Base-by-base conservation (phyloP, 73 alveolate species). In the Paramecium octaurelia region DNA sequence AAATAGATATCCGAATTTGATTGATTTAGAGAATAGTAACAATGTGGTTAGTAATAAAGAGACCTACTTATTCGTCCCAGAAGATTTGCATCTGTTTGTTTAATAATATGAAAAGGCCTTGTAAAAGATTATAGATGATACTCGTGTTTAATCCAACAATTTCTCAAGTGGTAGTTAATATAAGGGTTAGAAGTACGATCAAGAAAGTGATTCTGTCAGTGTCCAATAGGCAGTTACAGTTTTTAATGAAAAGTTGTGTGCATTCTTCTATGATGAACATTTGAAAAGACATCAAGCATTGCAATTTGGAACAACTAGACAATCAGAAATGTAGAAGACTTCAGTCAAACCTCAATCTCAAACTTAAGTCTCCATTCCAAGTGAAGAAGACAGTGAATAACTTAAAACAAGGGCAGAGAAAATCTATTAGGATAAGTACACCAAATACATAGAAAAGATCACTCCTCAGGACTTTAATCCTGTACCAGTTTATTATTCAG, bases 361-460 rank as follows among this genome's bases (percentile, higher is more conserved):
- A 24, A 31, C 84, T 1, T 34, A 64, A 31, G 84, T 64, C 6
- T 64, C 84, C 4, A 31, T 64, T 12, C 84, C 84, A 23, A 64
- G 84, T 64, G 84, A 64, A 64, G 84, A 64, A 58, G 84, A 64
- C 31, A 64, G 84, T 64, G 84, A 64, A 27, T 64, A 64, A 64
- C 31, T 64, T 1, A 64, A 64, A 64, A 64, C 84, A 64, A 64
- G 84, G 27, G 84, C 84, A 27, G 84, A 64, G 2, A 64, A 64
- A 27, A 10, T 64, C 5, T 64, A 64, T 64, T 64, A 64, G 9
- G 84, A 64, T 64, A 64, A 34, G 12, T 64, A 64, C 12, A 27
- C 84, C 0, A 21, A 24, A 64, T 64, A 64, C 31, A 64, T 64
- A 2, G 84, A 34, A 73, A 73, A 73, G 35, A 36, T 73, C 0